phyloP scores from a whole-genome alignment of 2,329 filamentous ascomycete genomes.

The Pseudopithomyces chartarum region DNA sequence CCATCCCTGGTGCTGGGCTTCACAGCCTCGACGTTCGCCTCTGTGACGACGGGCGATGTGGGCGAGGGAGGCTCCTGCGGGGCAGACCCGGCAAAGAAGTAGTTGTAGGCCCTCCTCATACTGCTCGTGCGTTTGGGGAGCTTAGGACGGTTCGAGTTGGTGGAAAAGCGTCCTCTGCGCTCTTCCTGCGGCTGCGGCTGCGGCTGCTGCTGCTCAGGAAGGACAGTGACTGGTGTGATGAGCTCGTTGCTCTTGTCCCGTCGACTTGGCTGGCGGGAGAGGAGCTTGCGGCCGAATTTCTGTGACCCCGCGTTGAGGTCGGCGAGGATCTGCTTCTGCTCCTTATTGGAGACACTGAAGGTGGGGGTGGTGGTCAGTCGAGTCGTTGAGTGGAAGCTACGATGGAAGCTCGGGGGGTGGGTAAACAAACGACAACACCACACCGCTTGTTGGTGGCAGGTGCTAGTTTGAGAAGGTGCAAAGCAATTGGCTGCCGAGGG shows the following conservation, averaged over 20 bases:
- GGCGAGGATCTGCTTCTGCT: slow-evolving; percentile 47
- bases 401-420: slow-evolving; percentile 2
- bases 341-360: slow-evolving; percentile 38
- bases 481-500: slow-evolving; percentile 7
- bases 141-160: slow-evolving; percentile 35
- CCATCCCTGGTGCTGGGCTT: slow-evolving; percentile 24
- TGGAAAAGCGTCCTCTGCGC: slow-evolving; percentile 40
- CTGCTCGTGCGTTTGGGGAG: slow-evolving; percentile 45
- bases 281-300: slow-evolving; percentile 42
- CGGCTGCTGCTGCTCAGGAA: slow-evolving; percentile 19
- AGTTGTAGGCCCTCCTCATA: slow-evolving; percentile 48
- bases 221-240: slow-evolving; percentile 35
- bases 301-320: slow-evolving; percentile 46
- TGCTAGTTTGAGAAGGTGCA: background rate
- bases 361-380: slow-evolving; percentile 15
- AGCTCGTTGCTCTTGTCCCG: slow-evolving; percentile 30
- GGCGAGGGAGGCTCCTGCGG: slow-evolving; percentile 31
- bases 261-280: slow-evolving; percentile 23
- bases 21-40: slow-evolving; percentile 15
- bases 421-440: slow-evolving; percentile 15
- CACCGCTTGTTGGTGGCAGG: slow-evolving; percentile 3
- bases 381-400: slow-evolving; percentile 1
- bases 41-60: slow-evolving; percentile 33
- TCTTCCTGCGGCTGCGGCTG: slow-evolving; percentile 29
- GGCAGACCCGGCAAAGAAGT: slow-evolving; percentile 41